Conservation (phyloP, 306 rosid species). For the Medicago arabica region DNA sequence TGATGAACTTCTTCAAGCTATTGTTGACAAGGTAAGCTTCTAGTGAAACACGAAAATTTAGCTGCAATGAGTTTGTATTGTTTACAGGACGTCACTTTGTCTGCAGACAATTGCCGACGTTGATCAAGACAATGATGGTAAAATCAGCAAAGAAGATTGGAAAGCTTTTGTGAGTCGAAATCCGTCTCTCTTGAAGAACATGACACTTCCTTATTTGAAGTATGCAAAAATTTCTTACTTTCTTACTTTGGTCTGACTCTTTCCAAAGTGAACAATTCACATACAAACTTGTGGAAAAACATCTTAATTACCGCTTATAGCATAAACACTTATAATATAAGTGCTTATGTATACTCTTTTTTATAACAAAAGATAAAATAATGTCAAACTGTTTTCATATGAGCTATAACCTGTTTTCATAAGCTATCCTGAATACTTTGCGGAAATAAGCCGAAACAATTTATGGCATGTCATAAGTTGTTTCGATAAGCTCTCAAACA, state of each 20-base stretch:
- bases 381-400: too few species aligned
- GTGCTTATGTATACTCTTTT: too few species aligned
- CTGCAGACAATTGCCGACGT: slow-evolving; percentile 78
- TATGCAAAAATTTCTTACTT: slow-evolving; percentile 45
- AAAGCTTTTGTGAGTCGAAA: slow-evolving; percentile 59
- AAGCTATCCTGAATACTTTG: too few species aligned
- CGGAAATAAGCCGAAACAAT: too few species aligned
- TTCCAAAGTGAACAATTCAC: not conserved
- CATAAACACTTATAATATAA: too few species aligned
- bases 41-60: slow-evolving; percentile 23
- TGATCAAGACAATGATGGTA: slow-evolving; percentile 76
- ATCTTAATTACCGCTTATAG: not conserved
- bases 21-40: slow-evolving; percentile 64
- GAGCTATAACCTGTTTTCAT: not conserved
- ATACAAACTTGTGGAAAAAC: not conserved
- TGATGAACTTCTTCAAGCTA: slow-evolving; percentile 80
- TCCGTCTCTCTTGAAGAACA: slow-evolving; percentile 74
- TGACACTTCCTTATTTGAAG: slow-evolving; percentile 94
- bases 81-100: slow-evolving; percentile 2
- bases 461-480: too few species aligned
- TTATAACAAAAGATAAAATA: too few species aligned
- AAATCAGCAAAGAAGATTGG: slow-evolving; percentile 82
- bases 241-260: not conserved
- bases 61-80: not conserved
- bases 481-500: too few species aligned